Conservation (phyloP, 106 monocot species). For the Ottelia alismoides region DNA sequence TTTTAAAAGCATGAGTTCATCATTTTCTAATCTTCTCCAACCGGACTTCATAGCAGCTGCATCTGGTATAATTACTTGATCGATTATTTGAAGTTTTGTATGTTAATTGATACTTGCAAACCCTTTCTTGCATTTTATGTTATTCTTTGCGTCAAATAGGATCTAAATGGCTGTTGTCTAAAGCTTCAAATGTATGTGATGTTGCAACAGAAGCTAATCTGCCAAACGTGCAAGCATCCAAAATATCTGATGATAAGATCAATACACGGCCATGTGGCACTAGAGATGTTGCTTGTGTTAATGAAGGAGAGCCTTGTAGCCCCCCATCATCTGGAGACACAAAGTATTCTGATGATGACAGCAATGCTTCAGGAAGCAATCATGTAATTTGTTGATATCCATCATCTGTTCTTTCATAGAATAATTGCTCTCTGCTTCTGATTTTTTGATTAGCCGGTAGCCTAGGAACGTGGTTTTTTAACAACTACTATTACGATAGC, state of each 20-base stretch:
- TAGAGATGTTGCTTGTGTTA: slow-evolving; percentile 1
- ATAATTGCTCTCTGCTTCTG: too few species aligned
- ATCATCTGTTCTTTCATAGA: too few species aligned
- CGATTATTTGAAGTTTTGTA: neutral
- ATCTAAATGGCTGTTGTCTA: slow-evolving; percentile 18
- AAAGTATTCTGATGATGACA: slow-evolving; percentile 36
- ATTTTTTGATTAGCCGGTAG: too few species aligned
- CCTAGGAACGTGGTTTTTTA: too few species aligned
- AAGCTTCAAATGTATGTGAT: slow-evolving; percentile 18
- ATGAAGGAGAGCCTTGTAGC: slow-evolving; percentile 12
- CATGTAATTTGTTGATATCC: slow-evolving; percentile 51
- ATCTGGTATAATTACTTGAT: slow-evolving; percentile 19
- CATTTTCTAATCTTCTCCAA: slow-evolving; percentile 24
- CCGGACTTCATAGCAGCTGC: slow-evolving; percentile 13
- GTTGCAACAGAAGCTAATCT: slow-evolving; percentile 11
- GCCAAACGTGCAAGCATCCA: too few species aligned
- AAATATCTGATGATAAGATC: too few species aligned
- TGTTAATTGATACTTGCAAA: neutral
- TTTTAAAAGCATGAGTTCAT: slow-evolving; percentile 50
- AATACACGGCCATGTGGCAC: too few species aligned
- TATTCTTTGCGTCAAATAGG: too few species aligned
- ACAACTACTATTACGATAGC: too few species aligned
- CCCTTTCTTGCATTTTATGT: neutral
- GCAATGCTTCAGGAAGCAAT: slow-evolving; percentile 22
- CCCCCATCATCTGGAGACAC: slow-evolving; percentile 23